phyloP scores from a whole-genome alignment of 108 stramenopile genomes.

The Nitzschia sp. region DNA sequence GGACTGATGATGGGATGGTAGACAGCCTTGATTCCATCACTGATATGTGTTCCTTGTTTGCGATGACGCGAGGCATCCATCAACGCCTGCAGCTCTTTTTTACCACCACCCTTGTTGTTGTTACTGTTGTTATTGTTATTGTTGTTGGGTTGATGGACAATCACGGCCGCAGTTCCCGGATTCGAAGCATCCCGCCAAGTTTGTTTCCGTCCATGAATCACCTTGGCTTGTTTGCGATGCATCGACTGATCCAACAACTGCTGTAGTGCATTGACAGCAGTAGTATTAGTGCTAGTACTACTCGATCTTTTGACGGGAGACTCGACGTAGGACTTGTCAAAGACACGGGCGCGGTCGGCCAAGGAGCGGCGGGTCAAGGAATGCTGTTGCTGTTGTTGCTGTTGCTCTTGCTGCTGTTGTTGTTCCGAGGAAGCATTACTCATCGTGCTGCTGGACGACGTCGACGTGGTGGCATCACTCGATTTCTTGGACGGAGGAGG shows the following conservation, averaged over 20 bases:
- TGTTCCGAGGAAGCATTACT: too few relatives aligned
- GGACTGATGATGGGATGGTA: neutral
- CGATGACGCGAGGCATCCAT: slow-evolving; percentile 8
- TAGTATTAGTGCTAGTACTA: too few relatives aligned
- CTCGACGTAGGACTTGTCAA: neutral
- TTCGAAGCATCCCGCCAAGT: neutral
- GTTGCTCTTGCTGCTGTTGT: neutral
- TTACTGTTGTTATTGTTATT: neutral
- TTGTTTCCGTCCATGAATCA: neutral
- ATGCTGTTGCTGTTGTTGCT: neutral
- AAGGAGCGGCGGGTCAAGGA: neutral
- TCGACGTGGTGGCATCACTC: slow-evolving; percentile 7
- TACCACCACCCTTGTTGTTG: neutral
- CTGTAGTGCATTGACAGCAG: neutral
- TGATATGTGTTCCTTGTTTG: neutral
- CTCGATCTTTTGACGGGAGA: neutral
- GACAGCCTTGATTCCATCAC: neutral
- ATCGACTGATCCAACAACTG: slow-evolving; percentile 1
- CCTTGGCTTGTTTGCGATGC: slow-evolving; percentile 7
- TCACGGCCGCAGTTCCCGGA: neutral
- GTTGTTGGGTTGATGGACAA: too few relatives aligned
- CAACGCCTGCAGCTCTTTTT: neutral
- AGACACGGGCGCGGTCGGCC: slow-evolving; percentile 10
- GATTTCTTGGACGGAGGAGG: neutral
- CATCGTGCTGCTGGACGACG: neutral